phyloP scores from a whole-genome alignment of 495 filamentous ascomycete species.

The Annulohypoxylon maeteangense region DNA sequence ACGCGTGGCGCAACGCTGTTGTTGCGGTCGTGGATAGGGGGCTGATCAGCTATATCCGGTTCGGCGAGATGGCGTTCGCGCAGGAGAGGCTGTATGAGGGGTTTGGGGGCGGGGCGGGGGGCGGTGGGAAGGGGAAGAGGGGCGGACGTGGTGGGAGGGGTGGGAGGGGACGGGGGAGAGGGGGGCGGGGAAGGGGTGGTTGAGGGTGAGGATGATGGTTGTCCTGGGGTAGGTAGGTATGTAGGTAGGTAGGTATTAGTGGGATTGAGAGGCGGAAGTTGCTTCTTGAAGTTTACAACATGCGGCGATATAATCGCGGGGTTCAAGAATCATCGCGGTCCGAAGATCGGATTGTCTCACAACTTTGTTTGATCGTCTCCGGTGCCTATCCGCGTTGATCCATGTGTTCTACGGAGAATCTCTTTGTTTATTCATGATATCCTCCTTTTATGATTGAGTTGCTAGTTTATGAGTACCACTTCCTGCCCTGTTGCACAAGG shows the following conservation, averaged over 20 bases:
- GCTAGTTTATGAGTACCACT: neutral
- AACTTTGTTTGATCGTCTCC: neutral
- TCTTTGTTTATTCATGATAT: neutral
- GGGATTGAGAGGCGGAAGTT: neutral
- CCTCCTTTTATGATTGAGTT: neutral
- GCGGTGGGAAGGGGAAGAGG: constrained; percentile 55
- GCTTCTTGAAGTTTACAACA: neutral
- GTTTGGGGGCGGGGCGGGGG: constrained; percentile 44
- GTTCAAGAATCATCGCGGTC: neutral
- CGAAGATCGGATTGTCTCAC: neutral
- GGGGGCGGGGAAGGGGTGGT: neutral
- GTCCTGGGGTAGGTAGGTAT: no score
- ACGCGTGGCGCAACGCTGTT: constrained; percentile 85
- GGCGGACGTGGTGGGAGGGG: constrained; percentile 56
- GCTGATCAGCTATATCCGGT: constrained; percentile 83
- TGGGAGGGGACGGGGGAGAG: constrained; percentile 37
- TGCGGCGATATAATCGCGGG: neutral
- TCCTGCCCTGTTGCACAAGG: no score
- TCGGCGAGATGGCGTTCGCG: constrained; percentile 82
- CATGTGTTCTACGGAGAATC: neutral
- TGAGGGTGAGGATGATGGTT: no score
- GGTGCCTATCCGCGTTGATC: neutral
- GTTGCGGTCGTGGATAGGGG: constrained; percentile 91
- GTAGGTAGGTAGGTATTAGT: neutral
- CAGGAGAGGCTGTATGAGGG: constrained; percentile 75